Evolutionary conservation across 768 basidiomycete species (phyloP).

Genomic region (Neoboletus subvelutipes): DNA sequence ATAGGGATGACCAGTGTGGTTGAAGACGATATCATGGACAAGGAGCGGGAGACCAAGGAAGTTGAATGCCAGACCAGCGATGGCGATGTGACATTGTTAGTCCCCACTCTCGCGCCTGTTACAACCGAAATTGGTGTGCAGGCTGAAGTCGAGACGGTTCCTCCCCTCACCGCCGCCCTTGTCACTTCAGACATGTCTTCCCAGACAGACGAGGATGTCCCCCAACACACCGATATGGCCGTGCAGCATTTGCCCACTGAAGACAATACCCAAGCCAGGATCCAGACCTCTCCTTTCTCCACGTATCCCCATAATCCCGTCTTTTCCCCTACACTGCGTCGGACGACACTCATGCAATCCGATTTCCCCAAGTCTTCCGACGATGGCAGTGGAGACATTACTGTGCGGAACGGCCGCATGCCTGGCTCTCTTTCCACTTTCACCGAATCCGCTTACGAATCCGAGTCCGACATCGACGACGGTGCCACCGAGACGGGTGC

Average conservation of each 20-base stretch:
- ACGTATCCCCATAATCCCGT: conserved; percentile 22
- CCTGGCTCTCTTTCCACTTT: conserved; percentile 22
- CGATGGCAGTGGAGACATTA: conserved; percentile 35
- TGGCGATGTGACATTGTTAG: conserved; percentile 30
- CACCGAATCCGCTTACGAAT: conserved; percentile 39
- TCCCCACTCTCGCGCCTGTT: conserved; percentile 30
- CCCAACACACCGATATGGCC: conserved; percentile 41
- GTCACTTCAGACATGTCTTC: conserved; percentile 39
- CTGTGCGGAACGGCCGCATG: conserved; percentile 33
- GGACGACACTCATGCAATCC: conserved; percentile 49
- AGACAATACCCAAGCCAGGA: conserved; percentile 32
- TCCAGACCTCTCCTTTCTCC: conserved; percentile 38
- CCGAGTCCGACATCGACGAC: conserved; percentile 45
- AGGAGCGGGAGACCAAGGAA: conserved; percentile 56
- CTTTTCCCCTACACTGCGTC: conserved; percentile 32
- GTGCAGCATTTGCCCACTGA: conserved; percentile 45
- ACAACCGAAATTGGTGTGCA: conserved; percentile 44
- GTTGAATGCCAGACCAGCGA: conserved; percentile 67
- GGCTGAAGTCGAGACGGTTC: conserved; percentile 29
- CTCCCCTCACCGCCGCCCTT: conserved; percentile 15
- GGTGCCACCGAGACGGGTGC: conserved; percentile 59
- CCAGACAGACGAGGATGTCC: conserved; percentile 48
- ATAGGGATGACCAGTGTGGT: conserved; percentile 45
- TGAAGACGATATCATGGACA: conserved; percentile 38
- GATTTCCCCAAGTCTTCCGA: conserved; percentile 40